Evolutionary conservation across 441 rosid species (phyloP), one percentile per base, ranked within the genome.

Genomic region (Erodium chrysanthum): DNA sequence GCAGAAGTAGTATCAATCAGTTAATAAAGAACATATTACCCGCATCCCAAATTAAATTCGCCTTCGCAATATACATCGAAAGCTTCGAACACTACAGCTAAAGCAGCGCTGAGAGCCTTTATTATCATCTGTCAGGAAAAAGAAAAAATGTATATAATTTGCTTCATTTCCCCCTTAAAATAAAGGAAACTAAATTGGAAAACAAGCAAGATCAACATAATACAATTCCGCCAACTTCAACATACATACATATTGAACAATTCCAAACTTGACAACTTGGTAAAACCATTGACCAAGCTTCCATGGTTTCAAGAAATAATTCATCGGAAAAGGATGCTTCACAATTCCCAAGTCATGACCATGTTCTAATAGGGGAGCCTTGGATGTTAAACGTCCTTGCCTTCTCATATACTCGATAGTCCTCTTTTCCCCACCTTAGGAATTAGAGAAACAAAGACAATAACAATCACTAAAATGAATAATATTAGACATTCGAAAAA

Each of bases 201-300:
- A 54, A 17, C 7, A 6, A 61, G 63, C 63, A 37, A 60, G 11
- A 61, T n/a, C 59, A 18, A 46, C 66, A 63, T 73, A 48, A 75
- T 22, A 50, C 62, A 69, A 67, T 20, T 60, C 67, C 37, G 58
- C 50, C 48, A 66, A 73, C 79, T 42, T 72, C 65, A 71, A 73
- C 64, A 68, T 68, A 88, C 99, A 68, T 90, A 92, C 99, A 80
- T 95, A 95, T 85, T 92, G 99, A 77, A 95, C 97, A 76, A 95
- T 95, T 60, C 99, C 99, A 68, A 90, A 80, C 86, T 95, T 95
- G 78, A 92, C 84, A 77, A 92, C 93, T 81, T 80, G 98, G 82
- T 92, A 95, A 75, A 95, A 87, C 97, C 98, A 85, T 74, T 68
- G 90, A 76, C 98, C 91, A 73, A 90, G 99, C 81, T 84, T 84